phyloP scores from a whole-genome alignment of 306 rosid species.

The Argentina anserina region DNA sequence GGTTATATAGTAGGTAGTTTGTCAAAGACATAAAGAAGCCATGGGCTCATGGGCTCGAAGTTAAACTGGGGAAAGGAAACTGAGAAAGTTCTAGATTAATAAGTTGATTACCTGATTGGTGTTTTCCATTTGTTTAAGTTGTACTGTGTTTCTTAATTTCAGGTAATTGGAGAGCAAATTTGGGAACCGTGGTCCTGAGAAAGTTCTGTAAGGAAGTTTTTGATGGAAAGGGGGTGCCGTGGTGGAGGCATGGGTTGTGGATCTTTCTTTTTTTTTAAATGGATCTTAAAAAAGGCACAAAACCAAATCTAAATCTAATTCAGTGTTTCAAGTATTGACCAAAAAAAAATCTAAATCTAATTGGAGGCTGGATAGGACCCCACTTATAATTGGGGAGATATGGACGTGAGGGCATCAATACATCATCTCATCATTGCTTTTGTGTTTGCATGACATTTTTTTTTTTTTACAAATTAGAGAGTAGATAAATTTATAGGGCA shows the following conservation, averaged over 20 bases:
- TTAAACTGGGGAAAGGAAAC: background rate
- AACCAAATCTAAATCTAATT: no score
- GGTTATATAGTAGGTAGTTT: slow-evolving; percentile 22
- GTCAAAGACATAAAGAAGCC: background rate
- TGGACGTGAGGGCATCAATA: background rate
- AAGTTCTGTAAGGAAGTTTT: slow-evolving; percentile 53
- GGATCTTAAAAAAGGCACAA: no score
- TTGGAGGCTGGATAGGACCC: background rate
- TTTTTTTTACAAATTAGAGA: no score
- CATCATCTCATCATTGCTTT: background rate
- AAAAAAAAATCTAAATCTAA: background rate
- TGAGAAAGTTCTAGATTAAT: slow-evolving; percentile 46
- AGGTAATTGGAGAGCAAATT: no score
- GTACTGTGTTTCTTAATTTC: slow-evolving; percentile 9
- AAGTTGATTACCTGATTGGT: background rate
- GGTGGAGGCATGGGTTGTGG: slow-evolving; percentile 28
- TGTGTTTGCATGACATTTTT: no score
- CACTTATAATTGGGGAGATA: slow-evolving; percentile 16
- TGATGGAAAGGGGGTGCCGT: background rate
- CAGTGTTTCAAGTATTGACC: no score
- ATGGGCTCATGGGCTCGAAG: background rate
- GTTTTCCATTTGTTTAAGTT: background rate
- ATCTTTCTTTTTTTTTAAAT: no score
- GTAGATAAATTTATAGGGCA: no score
- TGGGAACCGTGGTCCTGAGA: slow-evolving; percentile 25